These are phyloP conservation scores for Cichorium intybus DNA, from an alignment of 140 eudicot species.

Conservation along the genomic window DNA sequence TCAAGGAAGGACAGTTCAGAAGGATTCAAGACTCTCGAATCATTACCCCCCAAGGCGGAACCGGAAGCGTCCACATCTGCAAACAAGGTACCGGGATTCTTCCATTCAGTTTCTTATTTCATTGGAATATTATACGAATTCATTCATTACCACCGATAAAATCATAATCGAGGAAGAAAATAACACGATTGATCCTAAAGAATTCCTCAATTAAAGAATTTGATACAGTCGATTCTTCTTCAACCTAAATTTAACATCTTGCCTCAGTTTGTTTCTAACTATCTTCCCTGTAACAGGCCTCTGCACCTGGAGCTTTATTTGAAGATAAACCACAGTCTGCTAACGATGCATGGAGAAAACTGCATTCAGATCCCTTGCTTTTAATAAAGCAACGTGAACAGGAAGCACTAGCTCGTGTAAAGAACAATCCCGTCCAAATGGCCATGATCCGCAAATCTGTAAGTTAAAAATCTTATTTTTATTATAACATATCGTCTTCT, in stretches of 20 bases:
- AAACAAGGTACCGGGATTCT: conserved; percentile 27
- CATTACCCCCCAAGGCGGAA: conserved; percentile 40
- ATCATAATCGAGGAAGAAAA: no score
- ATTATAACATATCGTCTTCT: not conserved
- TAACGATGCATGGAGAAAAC: conserved; percentile 95
- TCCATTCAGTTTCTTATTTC: not conserved
- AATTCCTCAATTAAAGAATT: no score
- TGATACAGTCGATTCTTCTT: not conserved
- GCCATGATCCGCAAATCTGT: conserved; percentile 94
- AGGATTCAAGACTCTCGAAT: conserved; percentile 70
- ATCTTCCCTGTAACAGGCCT: conserved; percentile 35
- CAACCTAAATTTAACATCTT: no score
- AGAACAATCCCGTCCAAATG: conserved; percentile 92
- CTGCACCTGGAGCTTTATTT: conserved; percentile 76
- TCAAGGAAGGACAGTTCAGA: conserved; percentile 60
- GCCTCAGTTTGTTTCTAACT: not conserved
- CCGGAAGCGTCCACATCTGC: conserved; percentile 47
- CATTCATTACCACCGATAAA: no score
- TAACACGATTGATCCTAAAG: no score
- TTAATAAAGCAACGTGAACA: conserved; percentile 89
- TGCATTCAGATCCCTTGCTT: conserved; percentile 88
- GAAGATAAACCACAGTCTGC: conserved; percentile 96
- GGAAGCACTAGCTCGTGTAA: conserved; percentile 86
- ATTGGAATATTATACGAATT: no score
- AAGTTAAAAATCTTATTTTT: conserved; percentile 13